phyloP scores from a whole-genome alignment of 305 asterid genomes.

The Fraxinus platypoda region DNA sequence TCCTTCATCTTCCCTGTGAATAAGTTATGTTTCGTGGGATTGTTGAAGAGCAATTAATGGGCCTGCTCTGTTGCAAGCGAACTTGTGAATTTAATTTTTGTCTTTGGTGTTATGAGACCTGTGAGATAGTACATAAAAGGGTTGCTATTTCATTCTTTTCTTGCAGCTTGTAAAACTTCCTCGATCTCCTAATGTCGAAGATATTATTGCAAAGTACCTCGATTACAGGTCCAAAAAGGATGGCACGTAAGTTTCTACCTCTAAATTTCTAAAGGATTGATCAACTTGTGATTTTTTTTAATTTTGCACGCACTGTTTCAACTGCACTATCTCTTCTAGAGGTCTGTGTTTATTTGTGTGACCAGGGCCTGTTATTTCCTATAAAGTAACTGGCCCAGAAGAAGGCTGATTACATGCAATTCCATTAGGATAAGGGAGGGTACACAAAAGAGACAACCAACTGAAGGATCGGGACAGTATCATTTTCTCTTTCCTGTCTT shows the following conservation, averaged over 20 bases:
- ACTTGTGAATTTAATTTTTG: slow-evolving; percentile 7
- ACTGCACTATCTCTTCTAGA: slow-evolving; percentile 17
- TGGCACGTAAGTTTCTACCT: slow-evolving; percentile 60
- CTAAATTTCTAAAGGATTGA: slow-evolving; percentile 20
- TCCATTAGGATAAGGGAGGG: neutral
- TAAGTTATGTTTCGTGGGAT: neutral
- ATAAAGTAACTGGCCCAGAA: neutral
- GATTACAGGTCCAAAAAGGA: slow-evolving; percentile 81
- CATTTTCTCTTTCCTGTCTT: neutral
- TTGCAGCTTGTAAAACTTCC: slow-evolving; percentile 97
- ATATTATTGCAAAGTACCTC: slow-evolving; percentile 70
- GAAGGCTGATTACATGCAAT: neutral
- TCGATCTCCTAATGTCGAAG: slow-evolving; percentile 80
- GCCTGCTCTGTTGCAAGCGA: slow-evolving; percentile 7
- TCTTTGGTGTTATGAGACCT: neutral
- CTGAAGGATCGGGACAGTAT: neutral
- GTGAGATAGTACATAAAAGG: slow-evolving; percentile 6
- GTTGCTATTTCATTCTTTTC: slow-evolving; percentile 9
- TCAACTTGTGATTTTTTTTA: neutral
- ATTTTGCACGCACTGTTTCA: slow-evolving; percentile 7
- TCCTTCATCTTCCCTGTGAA: neutral
- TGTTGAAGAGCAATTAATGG: neutral
- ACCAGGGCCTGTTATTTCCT: slow-evolving; percentile 2
- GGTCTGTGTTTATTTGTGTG: slow-evolving; percentile 14
- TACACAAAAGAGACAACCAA: neutral